Evolutionary conservation across 2,329 filamentous ascomycete genomes (phyloP), one percentile per base, ranked within the genome.

Genomic region (Penicillium sp.): DNA sequence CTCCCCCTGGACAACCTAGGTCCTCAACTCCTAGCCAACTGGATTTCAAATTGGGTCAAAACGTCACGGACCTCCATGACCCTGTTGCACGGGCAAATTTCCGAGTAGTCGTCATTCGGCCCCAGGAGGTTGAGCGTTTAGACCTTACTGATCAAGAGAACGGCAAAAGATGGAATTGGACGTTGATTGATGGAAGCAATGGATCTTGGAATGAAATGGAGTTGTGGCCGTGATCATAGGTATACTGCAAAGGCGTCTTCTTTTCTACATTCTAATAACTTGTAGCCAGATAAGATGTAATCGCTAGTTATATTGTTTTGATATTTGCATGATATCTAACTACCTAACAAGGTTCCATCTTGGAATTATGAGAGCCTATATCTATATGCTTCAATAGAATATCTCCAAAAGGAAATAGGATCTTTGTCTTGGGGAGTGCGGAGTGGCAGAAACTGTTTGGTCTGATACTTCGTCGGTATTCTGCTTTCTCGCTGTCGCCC

Each of bases 61-160:
- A 81, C 67, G 82, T 93, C 15, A 76, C 80, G 17, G 81, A 85
- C 59, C 68, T 94, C 6, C 69, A 87, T 39, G 88, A 97, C 60
- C 56, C 62, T 6, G 58, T 84, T 48, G 87, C 88, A 35, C 76
- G 88, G 57, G 72, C 72, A 56, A 87, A 94, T 66, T 95, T 95
- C 64, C 76, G 91, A 46, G 87, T 95, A 0, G 87, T 95, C 3
- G 83, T 93, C 63, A 93, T 98, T 65, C 81, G 83, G 43, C 83
- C 95, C 0, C 79, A 86, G 8, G 81, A 86, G 65, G 83, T 94
- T 19, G 89, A 95, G 65, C 76, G 78, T 60, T 74, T 86, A 15
- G 85, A 93, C 64, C 68, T 94, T 46, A 82, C 78, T 49, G 79
- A 88, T 62, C 80, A 83, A 1, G 76, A 77, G 41, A 78, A 79